Evolutionary conservation across 352 stramenopile species (phyloP).

Genomic region (Globisporangium radiosum): DNA sequence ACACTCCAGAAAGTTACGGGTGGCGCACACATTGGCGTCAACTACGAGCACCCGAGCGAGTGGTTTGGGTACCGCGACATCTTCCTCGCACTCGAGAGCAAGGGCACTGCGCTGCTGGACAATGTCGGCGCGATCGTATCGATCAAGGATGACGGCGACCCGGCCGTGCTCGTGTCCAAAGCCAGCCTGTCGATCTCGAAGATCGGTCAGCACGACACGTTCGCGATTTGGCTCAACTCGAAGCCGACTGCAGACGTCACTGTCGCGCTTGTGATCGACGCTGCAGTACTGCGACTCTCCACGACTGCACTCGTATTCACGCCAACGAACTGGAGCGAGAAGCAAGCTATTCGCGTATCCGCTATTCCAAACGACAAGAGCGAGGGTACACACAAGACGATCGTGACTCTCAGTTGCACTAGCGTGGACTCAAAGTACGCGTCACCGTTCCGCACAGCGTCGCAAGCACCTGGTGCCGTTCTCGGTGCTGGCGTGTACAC

Average conservation of each 20-base stretch:
- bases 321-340: constrained; percentile 25
- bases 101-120: constrained; percentile 29
- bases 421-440: constrained; percentile 41
- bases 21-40: constrained; percentile 50
- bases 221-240: constrained; percentile 48
- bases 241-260: constrained; percentile 32
- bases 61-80: constrained; percentile 36
- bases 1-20: constrained; percentile 33
- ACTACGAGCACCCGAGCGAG: constrained; percentile 53
- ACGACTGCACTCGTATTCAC: constrained; percentile 30
- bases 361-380: constrained; percentile 29
- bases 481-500: constrained; percentile 41
- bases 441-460: constrained; percentile 19
- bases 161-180: constrained; percentile 60
- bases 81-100: constrained; percentile 36
- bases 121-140: constrained; percentile 64
- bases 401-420: constrained; percentile 23
- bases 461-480: constrained; percentile 23
- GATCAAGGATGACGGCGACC: constrained; percentile 57
- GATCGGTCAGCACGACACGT: constrained; percentile 50
- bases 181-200: constrained; percentile 56
- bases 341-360: constrained; percentile 28
- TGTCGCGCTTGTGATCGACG: constrained; percentile 17
- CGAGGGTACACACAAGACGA: constrained; percentile 25
- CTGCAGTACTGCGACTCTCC: constrained; percentile 21